Percentiles rank a stretch among this genome's conserved stretches.
Evolutionary conservation across 805 yeast species (phyloP).

Genomic region (Candida chilensis): DNA sequence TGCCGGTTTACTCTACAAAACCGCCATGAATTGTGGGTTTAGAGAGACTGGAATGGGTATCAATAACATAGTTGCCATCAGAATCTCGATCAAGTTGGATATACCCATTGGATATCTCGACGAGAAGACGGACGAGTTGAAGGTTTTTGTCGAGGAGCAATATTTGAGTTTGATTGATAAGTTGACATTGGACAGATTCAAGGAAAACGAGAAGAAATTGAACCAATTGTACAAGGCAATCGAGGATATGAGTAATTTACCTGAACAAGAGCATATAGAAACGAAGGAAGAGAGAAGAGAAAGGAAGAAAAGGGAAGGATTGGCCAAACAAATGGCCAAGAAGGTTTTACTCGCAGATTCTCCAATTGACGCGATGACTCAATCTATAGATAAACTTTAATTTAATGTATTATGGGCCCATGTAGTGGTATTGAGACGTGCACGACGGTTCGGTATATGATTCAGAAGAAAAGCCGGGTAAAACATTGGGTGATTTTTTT

Average conservation of each 20-base stretch:
- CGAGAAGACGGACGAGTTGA: constrained; percentile 15
- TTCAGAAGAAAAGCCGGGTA: too few relatives aligned
- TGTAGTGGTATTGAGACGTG: too few relatives aligned
- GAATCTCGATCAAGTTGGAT: constrained; percentile 68
- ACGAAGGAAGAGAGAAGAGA: constrained; percentile 49
- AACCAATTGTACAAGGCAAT: constrained; percentile 35
- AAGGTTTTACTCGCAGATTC: too few relatives aligned
- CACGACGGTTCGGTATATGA: too few relatives aligned
- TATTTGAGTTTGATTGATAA: constrained; percentile 45
- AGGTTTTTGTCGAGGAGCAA: constrained; percentile 36
- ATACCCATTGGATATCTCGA: constrained; percentile 60
- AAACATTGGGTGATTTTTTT: too few relatives aligned
- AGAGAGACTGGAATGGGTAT: constrained; percentile 83
- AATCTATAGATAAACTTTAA: too few relatives aligned
- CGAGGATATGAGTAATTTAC: constrained; percentile 15
- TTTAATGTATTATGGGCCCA: too few relatives aligned
- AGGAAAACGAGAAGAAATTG: constrained; percentile 54
- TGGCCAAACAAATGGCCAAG: constrained; percentile 23
- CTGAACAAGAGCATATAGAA: too few relatives aligned
- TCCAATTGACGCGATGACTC: too few relatives aligned
- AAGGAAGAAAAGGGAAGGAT: constrained; percentile 44
- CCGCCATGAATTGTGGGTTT: constrained; percentile 80
- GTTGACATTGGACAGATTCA: constrained; percentile 53
- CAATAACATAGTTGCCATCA: constrained; percentile 67
- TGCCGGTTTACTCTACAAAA: constrained; percentile 55